A percentile compares a stretch with the other conserved stretches of the same genome.
Evolutionary conservation across 495 filamentous ascomycete species (phyloP).

Genomic region (Neurospora cerealis): DNA sequence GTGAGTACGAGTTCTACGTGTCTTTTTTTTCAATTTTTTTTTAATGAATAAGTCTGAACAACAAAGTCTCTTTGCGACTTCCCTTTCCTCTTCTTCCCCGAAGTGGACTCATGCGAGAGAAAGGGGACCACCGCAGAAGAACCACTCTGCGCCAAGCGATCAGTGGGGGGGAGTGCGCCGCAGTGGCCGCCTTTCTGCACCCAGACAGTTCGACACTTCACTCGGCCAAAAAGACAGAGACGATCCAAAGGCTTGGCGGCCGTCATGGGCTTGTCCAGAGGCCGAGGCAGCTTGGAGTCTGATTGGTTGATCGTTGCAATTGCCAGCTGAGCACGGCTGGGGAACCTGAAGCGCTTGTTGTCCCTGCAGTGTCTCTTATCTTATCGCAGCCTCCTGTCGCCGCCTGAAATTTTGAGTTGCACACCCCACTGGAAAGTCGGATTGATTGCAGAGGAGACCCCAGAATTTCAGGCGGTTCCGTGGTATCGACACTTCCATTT

Average conservation of each 20-base stretch:
- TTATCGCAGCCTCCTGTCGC: conserved; percentile 7
- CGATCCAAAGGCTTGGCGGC: conserved; percentile 17
- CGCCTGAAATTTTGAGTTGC: conserved; percentile 15
- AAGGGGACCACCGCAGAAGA: no score
- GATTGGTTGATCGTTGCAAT: neutral
- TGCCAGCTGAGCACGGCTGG: neutral
- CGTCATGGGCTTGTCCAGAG: conserved; percentile 11
- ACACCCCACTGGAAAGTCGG: neutral
- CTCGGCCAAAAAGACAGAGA: neutral
- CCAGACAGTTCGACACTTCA: neutral
- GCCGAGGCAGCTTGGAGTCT: neutral
- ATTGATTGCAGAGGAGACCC: neutral
- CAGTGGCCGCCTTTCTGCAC: neutral
- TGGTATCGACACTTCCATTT: neutral
- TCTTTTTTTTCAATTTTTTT: neutral
- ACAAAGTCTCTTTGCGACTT: neutral
- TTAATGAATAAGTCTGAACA: neutral
- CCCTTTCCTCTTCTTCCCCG: neutral
- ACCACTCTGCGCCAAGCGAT: neutral
- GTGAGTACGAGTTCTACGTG: neutral
- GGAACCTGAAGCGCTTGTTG: neutral
- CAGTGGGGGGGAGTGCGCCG: neutral
- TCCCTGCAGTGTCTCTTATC: conserved; percentile 10
- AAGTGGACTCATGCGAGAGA: neutral
- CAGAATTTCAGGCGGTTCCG: neutral